These are phyloP conservation scores for Bjerkandera adusta DNA, from an alignment of 1,284 basidiomycete species.

Conservation along the genomic window DNA sequence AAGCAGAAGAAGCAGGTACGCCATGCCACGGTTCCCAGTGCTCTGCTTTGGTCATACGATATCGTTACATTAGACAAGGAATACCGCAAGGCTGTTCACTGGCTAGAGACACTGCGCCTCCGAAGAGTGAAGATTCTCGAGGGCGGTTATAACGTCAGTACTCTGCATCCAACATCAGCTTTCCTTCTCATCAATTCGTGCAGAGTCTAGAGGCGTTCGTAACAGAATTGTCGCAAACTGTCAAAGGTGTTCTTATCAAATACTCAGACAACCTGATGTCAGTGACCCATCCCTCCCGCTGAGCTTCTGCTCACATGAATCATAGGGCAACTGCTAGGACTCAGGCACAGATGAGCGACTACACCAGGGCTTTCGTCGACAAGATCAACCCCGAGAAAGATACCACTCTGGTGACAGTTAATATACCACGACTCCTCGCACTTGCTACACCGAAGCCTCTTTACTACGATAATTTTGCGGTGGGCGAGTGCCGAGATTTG, in stretches of 20 bases:
- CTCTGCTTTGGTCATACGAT: background rate
- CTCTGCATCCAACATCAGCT: background rate
- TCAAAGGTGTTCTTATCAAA: constrained; percentile 64
- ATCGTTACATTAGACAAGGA: constrained; percentile 84
- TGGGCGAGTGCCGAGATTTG: constrained; percentile 87
- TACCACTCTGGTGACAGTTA: constrained; percentile 50
- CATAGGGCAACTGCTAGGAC: constrained; percentile 67
- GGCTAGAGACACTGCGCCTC: constrained; percentile 89
- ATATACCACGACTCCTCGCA: constrained; percentile 58
- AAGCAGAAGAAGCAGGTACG: constrained; percentile 88
- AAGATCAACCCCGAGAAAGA: constrained; percentile 73
- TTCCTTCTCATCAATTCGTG: background rate
- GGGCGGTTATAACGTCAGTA: constrained; percentile 69
- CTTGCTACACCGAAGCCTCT: constrained; percentile 63
- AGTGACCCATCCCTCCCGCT: constrained; percentile 31
- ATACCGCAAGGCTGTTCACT: constrained; percentile 89
- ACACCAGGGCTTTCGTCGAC: constrained; percentile 55
- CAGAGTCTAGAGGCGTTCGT: constrained; percentile 82
- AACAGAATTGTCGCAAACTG: constrained; percentile 65
- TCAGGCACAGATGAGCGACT: constrained; percentile 63
- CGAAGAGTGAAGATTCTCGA: constrained; percentile 81
- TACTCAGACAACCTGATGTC: constrained; percentile 81
- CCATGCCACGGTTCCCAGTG: constrained; percentile 7
- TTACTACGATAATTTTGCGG: constrained; percentile 77
- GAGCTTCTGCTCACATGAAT: constrained; percentile 14